Base-by-base conservation (phyloP, 495 filamentous ascomycete species). In the Penicillium bialowiezense region DNA sequence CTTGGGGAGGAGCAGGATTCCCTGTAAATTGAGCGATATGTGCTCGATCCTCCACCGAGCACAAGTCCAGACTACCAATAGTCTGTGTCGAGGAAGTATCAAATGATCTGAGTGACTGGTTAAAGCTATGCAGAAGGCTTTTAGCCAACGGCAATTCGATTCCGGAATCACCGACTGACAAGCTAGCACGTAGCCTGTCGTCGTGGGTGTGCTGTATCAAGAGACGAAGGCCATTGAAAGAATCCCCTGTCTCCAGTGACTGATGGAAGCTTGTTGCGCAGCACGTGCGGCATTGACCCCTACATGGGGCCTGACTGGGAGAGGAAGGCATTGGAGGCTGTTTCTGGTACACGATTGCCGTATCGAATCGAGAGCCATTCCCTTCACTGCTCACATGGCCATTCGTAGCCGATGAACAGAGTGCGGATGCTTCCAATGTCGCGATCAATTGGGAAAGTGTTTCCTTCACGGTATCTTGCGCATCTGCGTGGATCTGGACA, bases 61-160 rank as follows among this genome's bases (percentile, higher is more conserved):
- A 59, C 13, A 62, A 10, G 0, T 59, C 56, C 1, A 59, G 40
- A 10, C 35, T 35, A 5, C 50, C 48, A 9, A 58, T 36, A 0
- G 47, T 18, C 14, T 58, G 54, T 3, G 26, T 46, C 1, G 48
- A 34, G 0, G 15, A 15, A 0, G 23, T 23, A 7, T 37, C 31
- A 10, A 61, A 39, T 17, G 58, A 58, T 9, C 31, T 40, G 0
- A 61, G 20, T 3, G 54, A 54, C 17, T 47, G 34, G 35, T 52
- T 34, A 20, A 61, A 61, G 21, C 47, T 54, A 13, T 58, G 37
- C n/a, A 61, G 48, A 2, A 61, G 32, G 44, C 58, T 54, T 2
- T 39, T 52, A 14, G 48, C 58, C n/a, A 54, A n/a, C 21, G 39
- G 40, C 7, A 50, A 15, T n/a, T 18, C 40, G 0, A 51, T 44